These are phyloP conservation scores for Sugiyamaella neomexicana DNA, from an alignment of 1,139 yeast species.

Conservation along the genomic window DNA sequence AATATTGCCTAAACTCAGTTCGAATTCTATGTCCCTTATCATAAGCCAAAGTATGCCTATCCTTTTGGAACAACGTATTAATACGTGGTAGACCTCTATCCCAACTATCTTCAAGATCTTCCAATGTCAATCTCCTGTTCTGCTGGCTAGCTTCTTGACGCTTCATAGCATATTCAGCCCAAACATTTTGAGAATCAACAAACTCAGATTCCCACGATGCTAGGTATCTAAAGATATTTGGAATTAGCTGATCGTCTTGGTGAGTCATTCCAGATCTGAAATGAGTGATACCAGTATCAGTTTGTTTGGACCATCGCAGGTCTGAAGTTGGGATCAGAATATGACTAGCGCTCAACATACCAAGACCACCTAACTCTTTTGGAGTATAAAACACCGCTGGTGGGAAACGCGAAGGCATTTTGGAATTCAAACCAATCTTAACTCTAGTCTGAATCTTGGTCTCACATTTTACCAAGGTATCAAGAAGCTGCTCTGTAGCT, in stretches of 20 bases:
- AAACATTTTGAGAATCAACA: constrained; percentile 88
- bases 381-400: constrained; percentile 99
- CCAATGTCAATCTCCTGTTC: constrained; percentile 83
- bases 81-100: constrained; percentile 96
- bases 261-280: constrained; percentile 93
- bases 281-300: constrained; percentile 92
- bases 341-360: constrained; percentile 97
- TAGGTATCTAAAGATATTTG: constrained; percentile 88
- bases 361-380: constrained; percentile 93
- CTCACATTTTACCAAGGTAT: constrained; percentile 84
- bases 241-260: constrained; percentile 74
- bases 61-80: constrained; percentile 91
- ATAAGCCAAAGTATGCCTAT: constrained; percentile 89
- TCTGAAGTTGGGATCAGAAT: constrained; percentile 93
- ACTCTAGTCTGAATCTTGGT: constrained; percentile 93
- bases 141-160: constrained; percentile 85
- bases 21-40: constrained; percentile 93
- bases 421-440: constrained; percentile 91
- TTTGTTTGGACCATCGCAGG: constrained; percentile 85
- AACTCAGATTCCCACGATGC: constrained; percentile 98
- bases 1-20: constrained; percentile 72
- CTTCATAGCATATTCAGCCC: constrained; percentile 95
- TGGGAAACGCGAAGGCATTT: constrained; percentile 98
- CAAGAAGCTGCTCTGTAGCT: constrained; percentile 75
- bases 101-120: constrained; percentile 93